A percentile compares a stretch with the other conserved stretches of the same genome.
Conservation (phyloP, 2,329 filamentous ascomycete species). For the Aspergillus novoparasiticus region DNA sequence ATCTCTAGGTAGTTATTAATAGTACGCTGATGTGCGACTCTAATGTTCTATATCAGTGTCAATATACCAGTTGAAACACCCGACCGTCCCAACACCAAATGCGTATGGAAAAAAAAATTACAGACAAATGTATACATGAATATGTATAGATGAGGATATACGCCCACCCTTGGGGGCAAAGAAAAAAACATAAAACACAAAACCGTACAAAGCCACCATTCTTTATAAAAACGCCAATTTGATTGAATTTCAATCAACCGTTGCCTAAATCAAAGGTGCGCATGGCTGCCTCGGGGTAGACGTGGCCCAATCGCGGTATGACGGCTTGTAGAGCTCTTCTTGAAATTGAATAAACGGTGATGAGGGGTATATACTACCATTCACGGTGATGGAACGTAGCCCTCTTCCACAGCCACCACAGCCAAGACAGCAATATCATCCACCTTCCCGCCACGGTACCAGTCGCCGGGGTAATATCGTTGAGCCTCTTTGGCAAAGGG, state of each 20-base stretch:
- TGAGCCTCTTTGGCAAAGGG: conserved; percentile 96
- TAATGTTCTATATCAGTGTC: neutral
- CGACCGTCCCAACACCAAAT: neutral
- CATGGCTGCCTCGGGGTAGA: neutral
- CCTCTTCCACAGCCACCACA: conserved; percentile 70
- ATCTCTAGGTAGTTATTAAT: neutral
- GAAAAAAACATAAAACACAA: neutral
- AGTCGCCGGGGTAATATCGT: conserved; percentile 80
- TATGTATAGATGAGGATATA: neutral
- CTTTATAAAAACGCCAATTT: neutral
- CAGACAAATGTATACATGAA: neutral
- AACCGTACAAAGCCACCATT: neutral
- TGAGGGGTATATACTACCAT: neutral
- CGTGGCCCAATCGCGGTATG: neutral
- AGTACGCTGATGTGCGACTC: neutral
- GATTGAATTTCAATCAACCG: neutral
- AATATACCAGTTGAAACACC: neutral
- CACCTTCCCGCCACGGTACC: conserved; percentile 88
- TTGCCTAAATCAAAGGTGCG: neutral
- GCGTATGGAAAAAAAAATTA: neutral
- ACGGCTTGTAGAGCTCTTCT: neutral
- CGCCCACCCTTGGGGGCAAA: neutral
- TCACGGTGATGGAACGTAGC: neutral
- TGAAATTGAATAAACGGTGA: neutral
- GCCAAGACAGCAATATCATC: conserved; percentile 93